These are phyloP conservation scores for Candida michaelii DNA, from an alignment of 805 yeast genomes.

Conservation along the genomic window DNA sequence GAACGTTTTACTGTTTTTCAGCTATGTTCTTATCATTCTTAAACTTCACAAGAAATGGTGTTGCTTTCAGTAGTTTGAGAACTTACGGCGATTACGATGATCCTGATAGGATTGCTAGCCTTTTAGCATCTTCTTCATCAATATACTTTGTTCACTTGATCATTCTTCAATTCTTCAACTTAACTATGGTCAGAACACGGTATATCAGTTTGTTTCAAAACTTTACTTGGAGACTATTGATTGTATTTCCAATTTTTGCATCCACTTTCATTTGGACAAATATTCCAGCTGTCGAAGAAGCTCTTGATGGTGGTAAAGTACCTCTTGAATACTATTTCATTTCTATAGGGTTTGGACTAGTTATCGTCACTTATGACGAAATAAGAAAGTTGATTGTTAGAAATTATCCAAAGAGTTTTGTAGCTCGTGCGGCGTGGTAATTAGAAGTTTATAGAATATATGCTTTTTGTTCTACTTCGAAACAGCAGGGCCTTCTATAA, in stretches of 20 bases:
- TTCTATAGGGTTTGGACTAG: slow-evolving; percentile 44
- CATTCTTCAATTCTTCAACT: slow-evolving; percentile 46
- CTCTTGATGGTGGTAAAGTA: slow-evolving; percentile 35
- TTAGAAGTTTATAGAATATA: not conserved
- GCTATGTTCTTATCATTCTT: slow-evolving; percentile 42
- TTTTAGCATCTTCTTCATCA: slow-evolving; percentile 31
- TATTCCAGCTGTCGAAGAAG: slow-evolving; percentile 36
- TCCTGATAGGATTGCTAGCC: slow-evolving; percentile 1
- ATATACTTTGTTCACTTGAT: slow-evolving; percentile 49
- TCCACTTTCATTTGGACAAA: slow-evolving; percentile 44
- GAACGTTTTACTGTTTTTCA: slow-evolving; percentile 39
- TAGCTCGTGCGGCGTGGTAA: slow-evolving; percentile 46
- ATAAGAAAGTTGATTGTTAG: slow-evolving; percentile 37
- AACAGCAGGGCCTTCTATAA: too few relatives aligned
- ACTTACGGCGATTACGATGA: slow-evolving; percentile 32
- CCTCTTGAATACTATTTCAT: slow-evolving; percentile 48
- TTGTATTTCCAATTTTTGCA: slow-evolving; percentile 34
- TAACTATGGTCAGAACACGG: slow-evolving; percentile 44
- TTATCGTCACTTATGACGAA: slow-evolving; percentile 43
- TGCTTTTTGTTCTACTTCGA: too few relatives aligned
- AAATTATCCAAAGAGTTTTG: slow-evolving; percentile 33
- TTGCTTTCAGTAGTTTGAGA: slow-evolving; percentile 32
- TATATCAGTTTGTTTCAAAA: slow-evolving; percentile 39
- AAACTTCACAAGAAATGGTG: slow-evolving; percentile 35
- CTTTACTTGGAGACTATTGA: slow-evolving; percentile 36